phyloP scores from a whole-genome alignment of 2,329 filamentous ascomycete genomes.

The Saccharata proteae region DNA sequence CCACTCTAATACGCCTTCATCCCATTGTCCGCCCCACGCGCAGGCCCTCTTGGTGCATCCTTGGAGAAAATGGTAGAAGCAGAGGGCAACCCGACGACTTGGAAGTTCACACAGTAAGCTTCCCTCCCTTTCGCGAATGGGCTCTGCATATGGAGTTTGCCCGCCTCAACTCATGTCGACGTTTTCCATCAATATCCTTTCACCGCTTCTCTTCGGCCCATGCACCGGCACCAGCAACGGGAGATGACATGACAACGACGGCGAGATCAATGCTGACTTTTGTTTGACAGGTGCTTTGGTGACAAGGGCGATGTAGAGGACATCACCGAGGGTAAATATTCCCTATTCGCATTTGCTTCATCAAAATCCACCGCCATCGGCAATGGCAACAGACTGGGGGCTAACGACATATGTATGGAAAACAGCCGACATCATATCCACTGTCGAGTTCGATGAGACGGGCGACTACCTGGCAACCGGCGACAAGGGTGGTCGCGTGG shows the following conservation, averaged over 20 bases:
- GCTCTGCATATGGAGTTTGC: no score
- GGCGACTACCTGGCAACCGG: conserved; percentile 84
- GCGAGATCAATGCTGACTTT: conserved; percentile 4
- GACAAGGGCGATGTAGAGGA: conserved; percentile 99
- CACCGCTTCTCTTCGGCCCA: no score
- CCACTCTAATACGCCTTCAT: not conserved
- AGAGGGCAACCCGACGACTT: conserved; percentile 87
- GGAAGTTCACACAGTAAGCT: conserved; percentile 98
- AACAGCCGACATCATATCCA: conserved; percentile 79
- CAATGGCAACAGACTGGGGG: not conserved
- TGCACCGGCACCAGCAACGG: no score
- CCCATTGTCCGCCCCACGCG: conserved; percentile 4
- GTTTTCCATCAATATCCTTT: no score
- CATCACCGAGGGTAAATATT: conserved; percentile 71
- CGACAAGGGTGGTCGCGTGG: conserved; percentile 76
- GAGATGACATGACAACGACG: no score
- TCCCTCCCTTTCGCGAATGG: not conserved
- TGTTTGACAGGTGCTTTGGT: conserved; percentile 71
- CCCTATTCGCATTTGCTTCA: conserved; percentile 16
- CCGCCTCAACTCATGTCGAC: no score
- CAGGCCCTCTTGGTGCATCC: conserved; percentile 9
- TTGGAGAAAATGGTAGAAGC: conserved; percentile 79
- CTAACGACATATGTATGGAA: not conserved
- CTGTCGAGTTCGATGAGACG: conserved; percentile 81
- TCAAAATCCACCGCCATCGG: conserved; percentile 1